phyloP scores from a whole-genome alignment of 352 stramenopile genomes.

The Pythium coloratum region DNA sequence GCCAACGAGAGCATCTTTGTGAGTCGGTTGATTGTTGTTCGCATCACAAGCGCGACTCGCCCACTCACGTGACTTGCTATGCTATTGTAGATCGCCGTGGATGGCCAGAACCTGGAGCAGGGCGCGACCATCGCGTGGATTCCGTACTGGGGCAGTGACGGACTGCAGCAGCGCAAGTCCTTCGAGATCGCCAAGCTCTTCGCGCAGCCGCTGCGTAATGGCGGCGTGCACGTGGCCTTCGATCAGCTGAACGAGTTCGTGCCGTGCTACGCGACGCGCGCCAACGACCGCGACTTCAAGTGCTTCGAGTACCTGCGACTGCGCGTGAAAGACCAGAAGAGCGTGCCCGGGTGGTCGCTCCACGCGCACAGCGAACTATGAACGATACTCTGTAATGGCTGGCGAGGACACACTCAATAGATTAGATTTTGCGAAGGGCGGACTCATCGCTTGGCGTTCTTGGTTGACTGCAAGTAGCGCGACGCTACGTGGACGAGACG shows the following conservation, averaged over 20 bases:
- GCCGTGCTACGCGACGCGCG: slow-evolving; percentile 56
- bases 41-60: too few relatives aligned
- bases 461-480: slow-evolving; percentile 25
- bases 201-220: slow-evolving; percentile 58
- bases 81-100: slow-evolving; percentile 60
- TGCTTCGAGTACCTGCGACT: slow-evolving; percentile 76
- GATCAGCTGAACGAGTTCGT: slow-evolving; percentile 73
- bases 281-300: slow-evolving; percentile 41
- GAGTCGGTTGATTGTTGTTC: slow-evolving; percentile 16
- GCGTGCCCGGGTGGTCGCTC: slow-evolving; percentile 79
- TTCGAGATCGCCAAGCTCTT: slow-evolving; percentile 51
- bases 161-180: slow-evolving; percentile 45
- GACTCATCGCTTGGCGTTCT: slow-evolving; percentile 15
- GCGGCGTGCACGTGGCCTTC: slow-evolving; percentile 71
- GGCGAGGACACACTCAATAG: background rate
- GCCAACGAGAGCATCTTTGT: slow-evolving; percentile 85
- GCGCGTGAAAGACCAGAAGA: slow-evolving; percentile 84
- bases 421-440: background rate
- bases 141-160: slow-evolving; percentile 60
- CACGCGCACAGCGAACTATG: slow-evolving; percentile 21
- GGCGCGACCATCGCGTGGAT: slow-evolving; percentile 66
- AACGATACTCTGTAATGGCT: background rate
- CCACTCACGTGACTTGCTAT: background rate
- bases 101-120: slow-evolving; percentile 80
- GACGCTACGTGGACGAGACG: slow-evolving; percentile 30